These are phyloP conservation scores for Xanthoceras sorbifolium DNA, from an alignment of 345 rosid genomes.

Conservation along the genomic window DNA sequence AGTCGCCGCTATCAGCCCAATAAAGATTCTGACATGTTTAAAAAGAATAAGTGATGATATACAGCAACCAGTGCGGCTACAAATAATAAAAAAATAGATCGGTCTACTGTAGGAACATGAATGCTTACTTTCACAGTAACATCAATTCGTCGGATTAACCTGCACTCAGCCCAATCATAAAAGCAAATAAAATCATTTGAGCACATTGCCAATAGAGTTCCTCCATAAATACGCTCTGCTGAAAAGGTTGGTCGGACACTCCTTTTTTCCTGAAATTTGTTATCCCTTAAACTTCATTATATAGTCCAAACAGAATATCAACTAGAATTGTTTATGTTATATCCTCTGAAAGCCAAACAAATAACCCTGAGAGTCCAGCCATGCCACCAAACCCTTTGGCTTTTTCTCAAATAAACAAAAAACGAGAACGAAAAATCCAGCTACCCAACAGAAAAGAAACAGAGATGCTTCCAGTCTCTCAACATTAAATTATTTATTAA, in stretches of 20 bases:
- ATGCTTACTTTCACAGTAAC: slow-evolving; percentile 93
- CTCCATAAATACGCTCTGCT: slow-evolving; percentile 90
- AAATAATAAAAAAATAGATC: neutral
- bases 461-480: neutral
- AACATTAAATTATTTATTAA: neutral
- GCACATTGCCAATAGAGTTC: slow-evolving; percentile 94
- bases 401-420: neutral
- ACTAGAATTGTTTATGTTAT: neutral
- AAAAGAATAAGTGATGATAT: slow-evolving; percentile 12
- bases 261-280: slow-evolving; percentile 74
- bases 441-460: slow-evolving; percentile 5
- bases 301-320: neutral
- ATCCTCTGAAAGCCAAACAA: neutral
- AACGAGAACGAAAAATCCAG: neutral
- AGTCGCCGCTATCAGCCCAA: slow-evolving; percentile 99
- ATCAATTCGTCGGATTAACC: slow-evolving; percentile 95
- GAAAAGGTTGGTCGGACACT: slow-evolving; percentile 93
- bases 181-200: slow-evolving; percentile 97
- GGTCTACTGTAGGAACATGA: neutral
- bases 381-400: neutral
- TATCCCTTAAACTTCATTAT: slow-evolving; percentile 26
- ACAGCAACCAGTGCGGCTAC: neutral
- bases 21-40: slow-evolving; percentile 73
- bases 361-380: neutral
- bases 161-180: slow-evolving; percentile 99